phyloP scores from a whole-genome alignment of 441 rosid species.

The Adansonia madagascariensis region DNA sequence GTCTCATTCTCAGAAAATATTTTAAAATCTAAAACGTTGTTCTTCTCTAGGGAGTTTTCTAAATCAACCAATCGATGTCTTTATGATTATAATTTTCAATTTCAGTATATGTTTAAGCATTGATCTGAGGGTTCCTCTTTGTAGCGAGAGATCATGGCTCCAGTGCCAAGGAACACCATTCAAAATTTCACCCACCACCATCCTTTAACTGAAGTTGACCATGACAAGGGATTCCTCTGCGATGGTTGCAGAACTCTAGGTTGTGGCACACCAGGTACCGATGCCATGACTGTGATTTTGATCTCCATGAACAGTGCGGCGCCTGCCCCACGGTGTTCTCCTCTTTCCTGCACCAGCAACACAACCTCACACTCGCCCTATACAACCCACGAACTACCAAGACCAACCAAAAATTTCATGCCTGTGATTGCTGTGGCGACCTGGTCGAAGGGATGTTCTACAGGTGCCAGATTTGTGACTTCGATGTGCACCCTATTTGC shows the following conservation, averaged over 20 bases:
- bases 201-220: neutral
- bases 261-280: neutral
- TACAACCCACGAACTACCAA: conserved; percentile 27
- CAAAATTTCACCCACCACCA: neutral
- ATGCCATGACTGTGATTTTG: neutral
- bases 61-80: no score
- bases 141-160: neutral
- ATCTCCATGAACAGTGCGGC: conserved; percentile 12
- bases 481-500: conserved; percentile 43
- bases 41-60: no score
- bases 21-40: no score
- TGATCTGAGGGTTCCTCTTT: no score
- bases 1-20: no score
- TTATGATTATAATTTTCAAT: no score
- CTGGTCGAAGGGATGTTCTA: conserved; percentile 35
- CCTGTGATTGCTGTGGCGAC: conserved; percentile 41
- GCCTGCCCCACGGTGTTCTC: conserved; percentile 23
- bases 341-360: conserved; percentile 34
- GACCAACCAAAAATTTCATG: conserved; percentile 26
- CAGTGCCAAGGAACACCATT: neutral
- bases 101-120: no score
- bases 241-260: neutral
- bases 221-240: neutral
- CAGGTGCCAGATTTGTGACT: conserved; percentile 35
- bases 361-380: conserved; percentile 32